Base-by-base conservation (phyloP, 768 basidiomycete species). In the Lyophyllum atratum region DNA sequence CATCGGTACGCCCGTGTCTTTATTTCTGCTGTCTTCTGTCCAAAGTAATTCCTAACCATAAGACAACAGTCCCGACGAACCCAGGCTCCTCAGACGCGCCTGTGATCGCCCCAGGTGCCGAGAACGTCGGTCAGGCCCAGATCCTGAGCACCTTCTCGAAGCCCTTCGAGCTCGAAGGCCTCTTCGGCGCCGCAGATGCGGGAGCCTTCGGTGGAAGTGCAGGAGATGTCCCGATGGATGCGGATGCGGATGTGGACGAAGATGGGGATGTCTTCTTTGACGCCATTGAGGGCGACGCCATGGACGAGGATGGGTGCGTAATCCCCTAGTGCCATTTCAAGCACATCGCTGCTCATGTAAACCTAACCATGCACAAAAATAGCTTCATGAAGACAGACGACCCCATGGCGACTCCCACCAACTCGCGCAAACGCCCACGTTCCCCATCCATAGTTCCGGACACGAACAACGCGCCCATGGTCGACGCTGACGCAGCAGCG, bases 171-270 rank as follows among this genome's bases (percentile, higher is more conserved):
- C 68, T 83, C 2, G 92, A 84, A 11, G 95, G 89, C 0, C 72
- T 98, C 4, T 95, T 96, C 61, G 86, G 87, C 5, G 83, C 80
- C 39, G 87, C 90, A 0, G 94, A 94, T 66, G 85, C 85, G 11
- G 89, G 87, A n/a, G 92, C 91, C 9, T 92, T 92, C 57, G 84
- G 78, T 39, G 76, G 73, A 10, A 74, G 74, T 2, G 66, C 68
- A 17, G 70, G 65, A n/a, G 74, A 78, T 34, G 78, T 81, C 25
- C 71, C 74, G 0, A 76, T 80, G 72, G 68, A 80, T 59, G 75
- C 70, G 72, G 68, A 80, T 59, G 75, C 70, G 5, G 76, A 79
- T 56, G 75, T 69, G 5, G 78, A 82, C 56, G 80, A 79, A 42
- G 75, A 73, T 19, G 67, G 68, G 14, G 78, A 80, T 40, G 60